phyloP scores from a whole-genome alignment of 768 basidiomycete genomes.

The Lyophyllum atratum region DNA sequence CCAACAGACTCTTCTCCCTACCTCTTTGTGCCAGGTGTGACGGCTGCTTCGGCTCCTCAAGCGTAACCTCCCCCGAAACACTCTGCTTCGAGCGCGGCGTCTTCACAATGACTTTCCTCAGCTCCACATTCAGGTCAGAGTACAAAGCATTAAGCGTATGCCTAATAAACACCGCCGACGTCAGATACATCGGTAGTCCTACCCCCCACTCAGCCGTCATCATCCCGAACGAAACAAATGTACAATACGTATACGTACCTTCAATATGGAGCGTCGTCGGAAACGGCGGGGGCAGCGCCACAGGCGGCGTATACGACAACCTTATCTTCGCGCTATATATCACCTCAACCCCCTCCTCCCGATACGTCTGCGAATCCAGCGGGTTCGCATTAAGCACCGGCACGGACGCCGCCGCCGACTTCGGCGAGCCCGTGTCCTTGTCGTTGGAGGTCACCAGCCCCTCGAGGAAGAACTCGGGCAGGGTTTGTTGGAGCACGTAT shows the following conservation, averaged over 20 bases:
- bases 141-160: constrained; percentile 79
- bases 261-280: constrained; percentile 70
- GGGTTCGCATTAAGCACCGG: constrained; percentile 31
- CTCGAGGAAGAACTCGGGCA: constrained; percentile 69
- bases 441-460: constrained; percentile 65
- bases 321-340: constrained; percentile 68
- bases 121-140: constrained; percentile 58
- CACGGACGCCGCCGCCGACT: constrained; percentile 22
- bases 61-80: not conserved
- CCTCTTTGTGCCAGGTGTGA: constrained; percentile 21
- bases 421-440: constrained; percentile 41
- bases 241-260: constrained; percentile 45
- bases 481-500: constrained; percentile 64
- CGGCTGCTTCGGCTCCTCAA: not conserved
- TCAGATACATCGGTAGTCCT: constrained; percentile 75
- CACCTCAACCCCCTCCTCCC: constrained; percentile 38
- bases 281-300: constrained; percentile 65
- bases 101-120: constrained; percentile 50
- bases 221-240: not conserved
- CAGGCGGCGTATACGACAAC: constrained; percentile 70
- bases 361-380: constrained; percentile 24
- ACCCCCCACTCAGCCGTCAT: not conserved
- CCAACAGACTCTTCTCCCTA: constrained; percentile 59
- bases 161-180: constrained; percentile 67
- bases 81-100: constrained; percentile 21